Evolutionary conservation across 257 asterid genomes (phyloP).

Genomic region (Petunia secreta): DNA sequence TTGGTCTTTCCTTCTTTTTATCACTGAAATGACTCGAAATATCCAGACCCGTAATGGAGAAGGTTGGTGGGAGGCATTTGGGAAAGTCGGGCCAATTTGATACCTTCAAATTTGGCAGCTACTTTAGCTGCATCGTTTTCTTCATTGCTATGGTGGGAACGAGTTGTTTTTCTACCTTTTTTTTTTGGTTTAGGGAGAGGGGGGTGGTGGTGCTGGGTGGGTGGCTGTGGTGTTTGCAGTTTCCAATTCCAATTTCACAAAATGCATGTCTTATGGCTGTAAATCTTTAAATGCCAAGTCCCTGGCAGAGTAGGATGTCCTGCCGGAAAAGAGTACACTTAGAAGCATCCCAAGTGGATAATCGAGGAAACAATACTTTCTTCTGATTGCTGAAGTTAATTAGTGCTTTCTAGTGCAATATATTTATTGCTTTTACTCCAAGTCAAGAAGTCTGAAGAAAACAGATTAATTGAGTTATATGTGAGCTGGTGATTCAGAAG

Average conservation of each 20-base stretch:
- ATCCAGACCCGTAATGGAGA: constrained; percentile 16
- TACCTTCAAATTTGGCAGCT: constrained; percentile 6
- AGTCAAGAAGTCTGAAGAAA: constrained; percentile 15
- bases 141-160: background rate
- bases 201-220: too few relatives aligned
- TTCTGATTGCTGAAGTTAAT: background rate
- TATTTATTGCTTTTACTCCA: constrained; percentile 15
- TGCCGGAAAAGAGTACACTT: too few relatives aligned
- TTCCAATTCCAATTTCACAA: background rate
- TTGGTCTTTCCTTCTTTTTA: background rate
- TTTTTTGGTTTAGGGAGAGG: background rate
- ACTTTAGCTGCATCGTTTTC: background rate
- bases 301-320: too few relatives aligned
- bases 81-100: background rate
- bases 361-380: constrained; percentile 6
- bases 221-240: background rate
- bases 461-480: background rate
- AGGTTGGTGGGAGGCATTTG: constrained; percentile 6
- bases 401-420: constrained; percentile 11
- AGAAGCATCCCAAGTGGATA: background rate
- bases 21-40: constrained; percentile 7
- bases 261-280: too few relatives aligned
- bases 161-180: background rate
- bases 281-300: too few relatives aligned
- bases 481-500: background rate